phyloP scores from a whole-genome alignment of 2,329 filamentous ascomycete genomes.

The Colletotrichum gloeosporioides region DNA sequence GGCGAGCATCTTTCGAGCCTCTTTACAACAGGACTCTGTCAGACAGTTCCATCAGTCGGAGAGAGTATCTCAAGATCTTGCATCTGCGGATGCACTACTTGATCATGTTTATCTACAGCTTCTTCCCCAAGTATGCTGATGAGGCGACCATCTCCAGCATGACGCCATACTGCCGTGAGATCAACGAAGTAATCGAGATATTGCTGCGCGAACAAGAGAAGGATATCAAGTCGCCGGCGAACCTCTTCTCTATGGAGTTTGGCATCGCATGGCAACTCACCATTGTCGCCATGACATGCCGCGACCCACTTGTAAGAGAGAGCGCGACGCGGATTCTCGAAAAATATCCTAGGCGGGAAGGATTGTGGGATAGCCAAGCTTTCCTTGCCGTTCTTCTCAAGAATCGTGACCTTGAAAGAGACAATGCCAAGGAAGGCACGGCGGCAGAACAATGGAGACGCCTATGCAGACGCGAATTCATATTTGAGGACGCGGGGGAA shows the following conservation, averaged over 20 bases:
- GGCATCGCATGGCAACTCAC: slow-evolving; percentile 52
- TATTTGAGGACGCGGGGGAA: slow-evolving; percentile 39
- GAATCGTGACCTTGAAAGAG: slow-evolving; percentile 39
- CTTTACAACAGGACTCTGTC: slow-evolving; percentile 35
- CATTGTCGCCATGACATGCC: slow-evolving; percentile 44
- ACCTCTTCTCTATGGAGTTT: slow-evolving; percentile 49
- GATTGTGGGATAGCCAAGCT: slow-evolving; percentile 46
- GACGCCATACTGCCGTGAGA: slow-evolving; percentile 47
- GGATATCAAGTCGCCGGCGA: slow-evolving; percentile 22
- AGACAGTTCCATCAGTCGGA: slow-evolving; percentile 29
- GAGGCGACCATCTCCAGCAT: slow-evolving; percentile 39
- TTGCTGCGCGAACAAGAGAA: slow-evolving; percentile 34
- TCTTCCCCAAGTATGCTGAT: slow-evolving; percentile 41
- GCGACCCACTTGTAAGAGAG: slow-evolving; percentile 40
- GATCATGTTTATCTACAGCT: slow-evolving; percentile 43
- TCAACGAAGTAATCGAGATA: slow-evolving; percentile 41
- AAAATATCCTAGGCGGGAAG: slow-evolving; percentile 47
- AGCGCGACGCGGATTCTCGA: slow-evolving; percentile 46
- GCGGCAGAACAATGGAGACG: slow-evolving; percentile 44
- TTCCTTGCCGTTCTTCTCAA: slow-evolving; percentile 43
- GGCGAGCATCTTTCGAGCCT: slow-evolving; percentile 43
- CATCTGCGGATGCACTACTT: slow-evolving; percentile 47
- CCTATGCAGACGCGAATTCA: slow-evolving; percentile 41
- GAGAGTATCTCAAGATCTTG: slow-evolving; percentile 32
- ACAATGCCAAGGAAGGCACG: slow-evolving; percentile 35